These are phyloP conservation scores for Microsporum audouinii DNA, from an alignment of 2,329 filamentous ascomycete species.

Conservation along the genomic window DNA sequence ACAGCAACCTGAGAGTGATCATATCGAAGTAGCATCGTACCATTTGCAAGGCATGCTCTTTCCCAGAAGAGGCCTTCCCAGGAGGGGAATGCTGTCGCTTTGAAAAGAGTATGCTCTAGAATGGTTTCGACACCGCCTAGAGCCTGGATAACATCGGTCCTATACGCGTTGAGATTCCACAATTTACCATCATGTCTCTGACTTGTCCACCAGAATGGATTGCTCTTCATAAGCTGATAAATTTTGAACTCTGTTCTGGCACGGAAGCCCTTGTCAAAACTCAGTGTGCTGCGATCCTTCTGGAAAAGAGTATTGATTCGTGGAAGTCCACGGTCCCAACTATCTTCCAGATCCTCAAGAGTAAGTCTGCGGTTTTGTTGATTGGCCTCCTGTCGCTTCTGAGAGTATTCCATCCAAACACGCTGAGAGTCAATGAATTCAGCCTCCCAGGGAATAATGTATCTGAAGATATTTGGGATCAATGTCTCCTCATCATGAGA, in stretches of 20 bases:
- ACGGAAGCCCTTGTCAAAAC: constrained; percentile 97
- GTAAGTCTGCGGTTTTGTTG: constrained; percentile 93
- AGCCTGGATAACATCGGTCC: constrained; percentile 94
- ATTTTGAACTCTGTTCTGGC: constrained; percentile 94
- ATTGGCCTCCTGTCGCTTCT: constrained; percentile 92
- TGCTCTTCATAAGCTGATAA: constrained; percentile 98
- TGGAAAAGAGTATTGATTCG: constrained; percentile 99
- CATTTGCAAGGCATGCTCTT: constrained; percentile 39
- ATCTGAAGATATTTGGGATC: constrained; percentile 97
- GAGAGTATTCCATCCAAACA: constrained; percentile 98
- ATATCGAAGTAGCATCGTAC: constrained; percentile 29
- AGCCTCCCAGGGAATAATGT: constrained; percentile 98
- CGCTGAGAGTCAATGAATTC: constrained; percentile 98
- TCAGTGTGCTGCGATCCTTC: constrained; percentile 91
- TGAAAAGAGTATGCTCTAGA: constrained; percentile 90
- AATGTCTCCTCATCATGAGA: constrained; percentile 94
- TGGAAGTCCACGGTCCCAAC: constrained; percentile 93
- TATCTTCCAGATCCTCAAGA: constrained; percentile 91
- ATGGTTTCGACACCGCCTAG: constrained; percentile 96
- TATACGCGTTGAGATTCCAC: constrained; percentile 92
- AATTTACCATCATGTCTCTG: constrained; percentile 94
- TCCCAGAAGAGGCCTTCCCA: constrained; percentile 97
- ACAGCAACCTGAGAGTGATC: constrained; percentile 37
- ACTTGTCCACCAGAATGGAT: constrained; percentile 99
- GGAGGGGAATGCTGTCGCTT: constrained; percentile 88